phyloP scores from a whole-genome alignment of 176 grass and related monocot genomes.

The Phoenix roebelenii region DNA sequence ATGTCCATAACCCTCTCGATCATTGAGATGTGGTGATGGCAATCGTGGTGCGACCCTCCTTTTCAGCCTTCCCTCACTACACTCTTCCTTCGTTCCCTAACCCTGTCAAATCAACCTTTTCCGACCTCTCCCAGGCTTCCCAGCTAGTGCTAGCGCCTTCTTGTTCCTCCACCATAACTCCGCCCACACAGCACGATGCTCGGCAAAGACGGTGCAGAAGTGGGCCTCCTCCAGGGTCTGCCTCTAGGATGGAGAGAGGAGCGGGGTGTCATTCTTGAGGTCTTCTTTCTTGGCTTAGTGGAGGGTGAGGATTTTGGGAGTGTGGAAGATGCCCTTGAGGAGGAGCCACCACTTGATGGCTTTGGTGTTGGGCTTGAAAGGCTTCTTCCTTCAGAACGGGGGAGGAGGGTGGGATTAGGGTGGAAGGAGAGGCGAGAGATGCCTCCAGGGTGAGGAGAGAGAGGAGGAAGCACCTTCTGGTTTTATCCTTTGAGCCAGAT shows the following conservation, averaged over 20 bases:
- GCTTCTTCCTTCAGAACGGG: slow-evolving; percentile 8
- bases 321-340: slow-evolving; percentile 51
- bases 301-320: slow-evolving; percentile 68
- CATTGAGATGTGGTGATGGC: too few species aligned
- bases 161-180: slow-evolving; percentile 19
- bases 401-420: slow-evolving; percentile 11
- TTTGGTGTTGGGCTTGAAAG: slow-evolving; percentile 26
- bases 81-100: slow-evolving; percentile 9
- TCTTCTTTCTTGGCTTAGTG: slow-evolving; percentile 50
- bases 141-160: not conserved
- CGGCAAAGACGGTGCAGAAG: slow-evolving; percentile 41
- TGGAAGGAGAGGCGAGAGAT: slow-evolving; percentile 1
- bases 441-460: not conserved
- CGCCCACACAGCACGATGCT: slow-evolving; percentile 42
- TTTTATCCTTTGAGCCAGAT: too few species aligned
- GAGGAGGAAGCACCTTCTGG: slow-evolving; percentile 1
- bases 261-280: slow-evolving; percentile 10
- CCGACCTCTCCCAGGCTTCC: slow-evolving; percentile 45
- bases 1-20: too few species aligned
- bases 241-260: slow-evolving; percentile 9
- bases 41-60: too few species aligned
- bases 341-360: slow-evolving; percentile 55
- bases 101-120: slow-evolving; percentile 15
- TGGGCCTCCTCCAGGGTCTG: slow-evolving; percentile 30
- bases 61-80: slow-evolving; percentile 1